Base-by-base conservation (phyloP, 768 basidiomycete genomes). In the Mycena olivaceomarginata region DNA sequence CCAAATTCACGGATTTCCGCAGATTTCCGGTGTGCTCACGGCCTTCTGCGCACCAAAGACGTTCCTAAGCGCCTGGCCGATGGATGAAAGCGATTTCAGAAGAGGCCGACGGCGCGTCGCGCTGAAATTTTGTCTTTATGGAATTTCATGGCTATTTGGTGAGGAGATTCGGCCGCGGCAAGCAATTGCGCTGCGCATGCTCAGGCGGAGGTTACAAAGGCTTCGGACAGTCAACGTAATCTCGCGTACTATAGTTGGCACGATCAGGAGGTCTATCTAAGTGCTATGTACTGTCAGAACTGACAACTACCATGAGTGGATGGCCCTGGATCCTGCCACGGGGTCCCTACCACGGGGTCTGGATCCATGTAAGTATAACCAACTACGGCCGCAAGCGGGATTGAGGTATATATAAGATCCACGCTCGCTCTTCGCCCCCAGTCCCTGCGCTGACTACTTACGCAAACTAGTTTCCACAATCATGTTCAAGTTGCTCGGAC, bases 101-200 rank as follows among this genome's bases (percentile, higher is more conserved):
- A 45, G 43, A 11, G 43, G 43, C 5, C 57, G 57, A 59, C 57
- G 57, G 57, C 57, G 57, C 22, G 57, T 59, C 57, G 25, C 57
- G 57, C 57, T 59, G 57, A 31, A 9, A 59, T 59, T 59, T 59
- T 59, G 57, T 25, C 22, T 59, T 59, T 59, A 59, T 59, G 57
- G 57, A 59, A 59, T 59, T 59, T 59, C 57, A 59, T 59, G 57
- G 57, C 57, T 59, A 59, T 59, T 37, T 59, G 57, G 57, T 59
- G 57, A 59, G 12, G 57, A 59, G 31, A 59, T 2, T 59, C 57
- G 57, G 57, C 57, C 57, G 57, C 25, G 57, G 57, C 57, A 59
- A 59, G 12, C 57, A 59, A 59, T 59, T 59, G 57, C 57, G 31
- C 57, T 59, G 57, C 57, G 57, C 57, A 59, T 56, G 31, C 31